These are phyloP conservation scores for Chloromonas sp. DNA, from an alignment of 163 green algal species.

Conservation along the genomic window DNA sequence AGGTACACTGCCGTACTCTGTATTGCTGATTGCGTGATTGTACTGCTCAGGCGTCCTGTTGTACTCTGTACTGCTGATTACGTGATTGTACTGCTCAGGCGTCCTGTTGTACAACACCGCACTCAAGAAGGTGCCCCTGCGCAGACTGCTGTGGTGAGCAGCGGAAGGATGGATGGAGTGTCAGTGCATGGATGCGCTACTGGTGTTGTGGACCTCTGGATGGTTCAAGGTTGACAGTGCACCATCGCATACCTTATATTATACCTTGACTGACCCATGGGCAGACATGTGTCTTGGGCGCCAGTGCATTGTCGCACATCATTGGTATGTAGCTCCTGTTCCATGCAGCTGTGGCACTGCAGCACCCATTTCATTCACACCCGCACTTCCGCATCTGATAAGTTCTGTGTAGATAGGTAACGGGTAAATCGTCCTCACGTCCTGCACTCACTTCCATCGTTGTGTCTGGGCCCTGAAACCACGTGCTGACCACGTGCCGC, in stretches of 20 bases:
- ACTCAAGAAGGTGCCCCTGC: constrained; percentile 48
- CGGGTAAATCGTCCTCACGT: neutral
- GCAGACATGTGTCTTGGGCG: too few relatives aligned
- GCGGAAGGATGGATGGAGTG: neutral
- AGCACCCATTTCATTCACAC: too few relatives aligned
- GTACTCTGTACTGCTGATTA: too few relatives aligned
- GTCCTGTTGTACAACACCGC: constrained; percentile 64
- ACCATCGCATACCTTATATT: too few relatives aligned
- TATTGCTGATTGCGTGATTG: too few relatives aligned
- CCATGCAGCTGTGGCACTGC: neutral
- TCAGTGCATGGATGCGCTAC: neutral
- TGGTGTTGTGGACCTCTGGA: neutral
- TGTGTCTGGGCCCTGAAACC: neutral
- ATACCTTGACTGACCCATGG: too few relatives aligned
- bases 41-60: too few relatives aligned
- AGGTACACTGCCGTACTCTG: too few relatives aligned
- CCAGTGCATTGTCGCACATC: neutral
- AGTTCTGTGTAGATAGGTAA: neutral
- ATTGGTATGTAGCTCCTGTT: neutral
- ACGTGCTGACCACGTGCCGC: neutral
- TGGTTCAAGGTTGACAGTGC: too few relatives aligned
- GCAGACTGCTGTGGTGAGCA: constrained; percentile 10
- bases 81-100: constrained; percentile 5
- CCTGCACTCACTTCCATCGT: neutral
- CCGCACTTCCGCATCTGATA: neutral